Conservation (phyloP, 73 alveolate species). For the Stentor coeruleus region DNA sequence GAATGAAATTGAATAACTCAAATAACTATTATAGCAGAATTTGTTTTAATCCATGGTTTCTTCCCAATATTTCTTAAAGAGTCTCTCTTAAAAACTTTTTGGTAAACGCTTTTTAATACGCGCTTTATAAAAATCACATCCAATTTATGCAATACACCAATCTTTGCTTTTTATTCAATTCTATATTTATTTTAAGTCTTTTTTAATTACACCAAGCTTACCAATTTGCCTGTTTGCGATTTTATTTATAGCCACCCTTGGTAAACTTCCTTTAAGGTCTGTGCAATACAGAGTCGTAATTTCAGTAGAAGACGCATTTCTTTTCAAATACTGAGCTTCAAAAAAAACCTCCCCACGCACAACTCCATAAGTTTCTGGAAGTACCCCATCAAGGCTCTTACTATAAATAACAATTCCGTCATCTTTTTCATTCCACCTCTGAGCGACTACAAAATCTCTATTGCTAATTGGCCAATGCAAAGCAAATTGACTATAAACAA, state of each 20-base stretch:
- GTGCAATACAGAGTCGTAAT: background rate
- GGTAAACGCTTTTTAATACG: too few relatives aligned
- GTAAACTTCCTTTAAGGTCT: background rate
- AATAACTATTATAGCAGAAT: too few relatives aligned
- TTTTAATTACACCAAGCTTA: background rate
- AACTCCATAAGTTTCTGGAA: conserved; percentile 3
- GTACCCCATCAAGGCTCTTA: background rate
- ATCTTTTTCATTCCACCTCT: background rate
- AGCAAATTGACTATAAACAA: background rate
- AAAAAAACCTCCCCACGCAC: background rate
- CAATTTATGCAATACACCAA: too few relatives aligned
- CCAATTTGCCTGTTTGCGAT: background rate
- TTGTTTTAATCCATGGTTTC: too few relatives aligned
- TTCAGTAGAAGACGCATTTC: background rate
- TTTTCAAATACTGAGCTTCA: background rate
- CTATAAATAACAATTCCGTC: background rate
- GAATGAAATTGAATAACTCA: too few relatives aligned
- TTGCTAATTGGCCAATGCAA: conserved; percentile 22
- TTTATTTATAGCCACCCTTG: background rate
- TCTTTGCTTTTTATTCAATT: too few relatives aligned
- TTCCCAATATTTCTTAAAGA: too few relatives aligned
- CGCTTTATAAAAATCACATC: too few relatives aligned
- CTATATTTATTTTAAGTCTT: background rate
- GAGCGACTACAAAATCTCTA: conserved; percentile 16
- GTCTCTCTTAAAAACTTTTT: too few relatives aligned